Conservation (phyloP, 306 rosid genomes). For the Ammopiptanthus mongolicus region DNA sequence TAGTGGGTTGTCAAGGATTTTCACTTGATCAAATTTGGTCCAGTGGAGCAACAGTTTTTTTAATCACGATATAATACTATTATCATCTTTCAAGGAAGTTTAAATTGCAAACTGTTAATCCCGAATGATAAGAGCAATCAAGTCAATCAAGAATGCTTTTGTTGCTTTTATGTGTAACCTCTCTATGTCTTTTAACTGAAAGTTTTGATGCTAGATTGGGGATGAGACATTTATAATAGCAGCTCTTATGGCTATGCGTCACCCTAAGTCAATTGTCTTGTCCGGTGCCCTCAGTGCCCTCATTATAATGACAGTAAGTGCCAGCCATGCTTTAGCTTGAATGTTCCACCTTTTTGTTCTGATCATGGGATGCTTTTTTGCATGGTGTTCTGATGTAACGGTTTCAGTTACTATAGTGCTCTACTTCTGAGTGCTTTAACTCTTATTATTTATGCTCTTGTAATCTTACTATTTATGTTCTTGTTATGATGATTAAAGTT, state of each 20-base stretch:
- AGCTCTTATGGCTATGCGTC: conserved; percentile 99
- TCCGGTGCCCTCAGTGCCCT: conserved; percentile 90
- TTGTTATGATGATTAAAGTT: conserved; percentile 27
- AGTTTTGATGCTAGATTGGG: conserved; percentile 71
- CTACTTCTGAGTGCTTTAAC: conserved; percentile 18
- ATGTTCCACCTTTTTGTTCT: conserved; percentile 10
- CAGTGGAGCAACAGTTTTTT: not conserved
- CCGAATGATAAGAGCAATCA: not conserved
- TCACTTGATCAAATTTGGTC: conserved; percentile 12
- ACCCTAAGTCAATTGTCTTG: conserved; percentile 90
- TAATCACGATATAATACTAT: not conserved
- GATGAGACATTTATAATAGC: conserved; percentile 98
- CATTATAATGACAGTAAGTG: conserved; percentile 86
- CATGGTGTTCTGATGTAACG: conserved; percentile 8
- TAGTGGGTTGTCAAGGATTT: not conserved
- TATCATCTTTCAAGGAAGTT: not conserved
- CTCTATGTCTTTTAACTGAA: conserved; percentile 24
- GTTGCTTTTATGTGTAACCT: not conserved
- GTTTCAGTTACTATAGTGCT: conserved; percentile 23
- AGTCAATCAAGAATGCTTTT: conserved; percentile 12
- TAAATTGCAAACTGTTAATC: conserved; percentile 3
- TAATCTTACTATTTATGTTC: conserved; percentile 5
- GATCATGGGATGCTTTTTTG: conserved; percentile 18
- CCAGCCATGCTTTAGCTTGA: not conserved
- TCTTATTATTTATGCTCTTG: too few relatives aligned